These are phyloP conservation scores for Leishmania aethiopica DNA, from an alignment of 208 protist species.

Conservation along the genomic window DNA sequence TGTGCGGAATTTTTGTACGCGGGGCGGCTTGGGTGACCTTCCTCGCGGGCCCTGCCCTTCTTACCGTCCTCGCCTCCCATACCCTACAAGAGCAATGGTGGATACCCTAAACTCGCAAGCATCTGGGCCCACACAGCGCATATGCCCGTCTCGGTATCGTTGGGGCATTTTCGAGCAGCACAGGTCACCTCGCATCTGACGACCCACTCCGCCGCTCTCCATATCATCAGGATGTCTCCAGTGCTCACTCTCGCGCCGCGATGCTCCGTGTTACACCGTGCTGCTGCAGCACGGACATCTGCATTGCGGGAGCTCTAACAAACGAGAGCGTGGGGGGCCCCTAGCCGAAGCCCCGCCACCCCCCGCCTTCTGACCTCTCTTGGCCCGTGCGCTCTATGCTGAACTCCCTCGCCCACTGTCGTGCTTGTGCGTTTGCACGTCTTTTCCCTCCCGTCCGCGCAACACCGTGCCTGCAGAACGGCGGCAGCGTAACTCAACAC, in stretches of 20 bases:
- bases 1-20: background rate
- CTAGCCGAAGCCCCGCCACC: background rate
- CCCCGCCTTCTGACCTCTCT: background rate
- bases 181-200: no score
- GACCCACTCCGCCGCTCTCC: background rate
- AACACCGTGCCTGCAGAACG: background rate
- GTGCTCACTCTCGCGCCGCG: background rate
- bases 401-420: background rate
- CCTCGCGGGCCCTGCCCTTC: background rate
- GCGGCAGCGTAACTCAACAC: background rate
- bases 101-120: background rate
- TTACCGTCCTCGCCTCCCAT: background rate
- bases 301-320: background rate
- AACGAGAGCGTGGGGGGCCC: background rate
- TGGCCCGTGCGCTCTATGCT: background rate
- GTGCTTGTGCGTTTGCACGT: background rate
- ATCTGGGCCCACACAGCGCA: background rate
- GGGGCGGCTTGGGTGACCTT: background rate
- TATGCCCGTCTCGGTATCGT: background rate
- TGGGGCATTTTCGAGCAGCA: background rate
- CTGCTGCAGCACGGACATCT: background rate
- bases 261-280: background rate
- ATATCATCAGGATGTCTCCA: background rate
- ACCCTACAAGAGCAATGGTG: background rate
- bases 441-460: background rate